Evolutionary conservation across 2,329 filamentous ascomycete species (phyloP).

Genomic region (Neoascochyta sp.): DNA sequence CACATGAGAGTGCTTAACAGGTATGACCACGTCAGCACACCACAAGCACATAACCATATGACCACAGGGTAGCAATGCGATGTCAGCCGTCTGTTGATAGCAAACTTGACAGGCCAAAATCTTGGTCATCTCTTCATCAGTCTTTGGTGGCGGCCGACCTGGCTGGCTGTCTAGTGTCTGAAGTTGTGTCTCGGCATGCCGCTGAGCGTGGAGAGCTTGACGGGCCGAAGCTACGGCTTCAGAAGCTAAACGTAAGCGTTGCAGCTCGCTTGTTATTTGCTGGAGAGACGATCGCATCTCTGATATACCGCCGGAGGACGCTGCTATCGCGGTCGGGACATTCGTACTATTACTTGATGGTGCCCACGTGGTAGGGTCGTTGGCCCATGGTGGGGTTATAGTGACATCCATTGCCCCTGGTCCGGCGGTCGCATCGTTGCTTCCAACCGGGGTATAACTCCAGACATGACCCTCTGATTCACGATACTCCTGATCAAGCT

Average conservation of each 20-base stretch:
- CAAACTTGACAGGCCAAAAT: conserved; percentile 53
- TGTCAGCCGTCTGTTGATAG: conserved; percentile 51
- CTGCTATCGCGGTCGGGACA: conserved; percentile 2
- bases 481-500: conserved; percentile 10
- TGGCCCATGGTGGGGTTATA: conserved; percentile 7
- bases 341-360: conserved; percentile 1
- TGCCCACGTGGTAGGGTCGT: conserved; percentile 1
- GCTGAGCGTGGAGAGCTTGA: conserved; percentile 13
- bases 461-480: conserved; percentile 19
- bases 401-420: conserved; percentile 2
- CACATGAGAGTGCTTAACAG: conserved; percentile 42
- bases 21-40: conserved; percentile 52
- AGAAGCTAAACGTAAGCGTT: conserved; percentile 15
- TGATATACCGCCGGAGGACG: conserved; percentile 4
- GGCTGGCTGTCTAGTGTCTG: conserved; percentile 46
- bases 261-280: conserved; percentile 16
- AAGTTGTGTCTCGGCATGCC: conserved; percentile 11
- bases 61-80: conserved; percentile 52
- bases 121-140: conserved; percentile 49
- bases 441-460: conserved; percentile 16
- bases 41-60: conserved; percentile 55
- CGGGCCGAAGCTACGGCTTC: conserved; percentile 13
- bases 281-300: conserved; percentile 15
- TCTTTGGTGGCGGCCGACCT: conserved; percentile 47
- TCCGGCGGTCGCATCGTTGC: neutral